phyloP scores from a whole-genome alignment of 257 asterid species.

The Solanum tarapatanum region DNA sequence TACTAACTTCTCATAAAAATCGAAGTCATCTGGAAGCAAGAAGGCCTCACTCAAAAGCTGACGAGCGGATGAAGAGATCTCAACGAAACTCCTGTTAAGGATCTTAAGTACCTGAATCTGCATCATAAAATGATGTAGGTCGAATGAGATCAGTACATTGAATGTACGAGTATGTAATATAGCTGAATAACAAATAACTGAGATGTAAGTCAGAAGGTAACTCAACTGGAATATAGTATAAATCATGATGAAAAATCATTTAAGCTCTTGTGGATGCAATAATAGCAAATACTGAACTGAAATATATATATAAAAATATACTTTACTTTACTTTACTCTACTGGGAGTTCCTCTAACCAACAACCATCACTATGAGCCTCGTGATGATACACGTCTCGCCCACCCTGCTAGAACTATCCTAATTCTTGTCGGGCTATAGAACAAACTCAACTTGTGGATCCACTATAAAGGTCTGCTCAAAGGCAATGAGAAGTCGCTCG shows the following conservation, averaged over 20 bases:
- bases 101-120: not conserved
- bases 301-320: too few relatives aligned
- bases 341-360: not conserved
- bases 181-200: not conserved
- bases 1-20: too few relatives aligned
- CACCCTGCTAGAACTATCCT: not conserved
- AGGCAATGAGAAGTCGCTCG: not conserved
- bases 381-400: not conserved
- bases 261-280: not conserved
- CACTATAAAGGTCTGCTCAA: not conserved
- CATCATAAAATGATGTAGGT: not conserved
- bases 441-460: not conserved
- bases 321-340: not conserved
- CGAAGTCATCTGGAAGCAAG: too few relatives aligned
- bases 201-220: not conserved
- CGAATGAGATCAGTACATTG: not conserved
- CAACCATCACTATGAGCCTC: not conserved
- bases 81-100: not conserved
- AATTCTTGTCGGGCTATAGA: not conserved
- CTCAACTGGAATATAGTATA: not conserved
- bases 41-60: too few relatives aligned
- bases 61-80: not conserved
- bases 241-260: not conserved
- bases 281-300: not conserved
- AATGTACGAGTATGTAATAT: not conserved